These are phyloP conservation scores for Pseudoscleropodium purum DNA, from an alignment of 225 moss, liverwort and hornwort species.

Conservation along the genomic window DNA sequence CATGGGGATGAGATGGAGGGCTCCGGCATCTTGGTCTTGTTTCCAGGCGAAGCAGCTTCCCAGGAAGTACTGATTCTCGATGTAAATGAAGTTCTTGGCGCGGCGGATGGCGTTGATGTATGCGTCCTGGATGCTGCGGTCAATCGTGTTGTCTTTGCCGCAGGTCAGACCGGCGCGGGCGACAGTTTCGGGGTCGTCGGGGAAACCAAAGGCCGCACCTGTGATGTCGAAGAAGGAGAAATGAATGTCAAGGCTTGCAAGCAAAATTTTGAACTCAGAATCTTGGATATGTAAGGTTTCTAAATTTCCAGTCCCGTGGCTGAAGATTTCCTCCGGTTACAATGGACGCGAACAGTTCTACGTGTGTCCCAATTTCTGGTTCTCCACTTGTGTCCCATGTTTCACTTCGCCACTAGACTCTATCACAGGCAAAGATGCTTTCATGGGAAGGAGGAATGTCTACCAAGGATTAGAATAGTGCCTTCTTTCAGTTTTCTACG, in stretches of 20 bases:
- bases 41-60: constrained; percentile 71
- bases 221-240: not conserved
- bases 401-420: not conserved
- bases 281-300: not conserved
- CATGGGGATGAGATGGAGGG: constrained; percentile 71
- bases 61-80: constrained; percentile 90
- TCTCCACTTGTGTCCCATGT: too few relatives aligned
- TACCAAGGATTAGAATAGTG: not conserved
- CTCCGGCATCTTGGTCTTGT: constrained; percentile 48
- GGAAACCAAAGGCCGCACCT: constrained; percentile 73
- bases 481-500: not conserved
- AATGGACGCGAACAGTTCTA: too few relatives aligned
- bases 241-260: not conserved
- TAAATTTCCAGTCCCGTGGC: not conserved
- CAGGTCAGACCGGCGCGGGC: constrained; percentile 56
- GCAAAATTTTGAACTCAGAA: constrained; percentile 51
- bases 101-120: constrained; percentile 85
- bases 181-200: constrained; percentile 39
- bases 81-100: constrained; percentile 75
- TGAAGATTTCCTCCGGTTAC: too few relatives aligned
- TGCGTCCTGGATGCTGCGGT: constrained; percentile 80
- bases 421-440: not conserved
- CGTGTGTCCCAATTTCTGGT: not conserved
- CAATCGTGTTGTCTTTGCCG: constrained; percentile 69
- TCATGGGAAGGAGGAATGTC: not conserved